These are phyloP conservation scores for Fusarium sp. DNA, from an alignment of 2,329 filamentous ascomycete species.

Conservation along the genomic window DNA sequence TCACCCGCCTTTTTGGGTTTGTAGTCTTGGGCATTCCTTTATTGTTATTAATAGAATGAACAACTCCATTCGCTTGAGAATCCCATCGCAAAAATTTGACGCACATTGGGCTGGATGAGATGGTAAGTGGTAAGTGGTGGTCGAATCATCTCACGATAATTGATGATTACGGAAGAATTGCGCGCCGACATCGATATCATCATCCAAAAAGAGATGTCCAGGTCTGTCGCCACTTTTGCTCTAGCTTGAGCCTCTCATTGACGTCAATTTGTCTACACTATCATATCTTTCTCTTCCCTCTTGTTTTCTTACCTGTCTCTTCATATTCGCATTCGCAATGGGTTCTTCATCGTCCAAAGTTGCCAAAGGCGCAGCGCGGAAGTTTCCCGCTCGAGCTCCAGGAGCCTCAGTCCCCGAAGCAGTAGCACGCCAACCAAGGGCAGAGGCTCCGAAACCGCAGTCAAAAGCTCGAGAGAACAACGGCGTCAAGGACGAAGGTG, in stretches of 20 bases:
- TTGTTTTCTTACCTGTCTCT: not conserved
- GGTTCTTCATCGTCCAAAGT: slow-evolving; percentile 63
- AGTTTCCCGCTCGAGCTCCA: slow-evolving; percentile 59
- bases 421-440: slow-evolving; percentile 34
- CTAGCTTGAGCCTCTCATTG: not conserved
- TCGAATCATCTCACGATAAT: slow-evolving; percentile 1
- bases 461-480: slow-evolving; percentile 29
- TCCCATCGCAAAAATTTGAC: not conserved
- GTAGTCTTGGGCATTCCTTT: no score
- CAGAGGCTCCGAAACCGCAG: slow-evolving; percentile 26
- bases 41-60: not conserved
- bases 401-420: slow-evolving; percentile 42
- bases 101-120: not conserved
- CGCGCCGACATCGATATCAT: slow-evolving; percentile 41
- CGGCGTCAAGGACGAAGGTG: slow-evolving; percentile 44
- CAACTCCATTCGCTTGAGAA: not conserved
- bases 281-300: not conserved
- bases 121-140: not conserved
- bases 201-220: slow-evolving; percentile 31
- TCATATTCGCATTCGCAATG: slow-evolving; percentile 48
- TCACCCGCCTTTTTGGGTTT: not conserved
- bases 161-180: slow-evolving; percentile 44
- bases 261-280: slow-evolving; percentile 8
- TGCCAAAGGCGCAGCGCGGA: slow-evolving; percentile 56
- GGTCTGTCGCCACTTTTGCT: slow-evolving; percentile 16